Percentiles rank a stretch among this genome's conserved stretches.
These are phyloP conservation scores for Brassica juncea DNA, from an alignment of 345 rosid species.

Conservation along the genomic window DNA sequence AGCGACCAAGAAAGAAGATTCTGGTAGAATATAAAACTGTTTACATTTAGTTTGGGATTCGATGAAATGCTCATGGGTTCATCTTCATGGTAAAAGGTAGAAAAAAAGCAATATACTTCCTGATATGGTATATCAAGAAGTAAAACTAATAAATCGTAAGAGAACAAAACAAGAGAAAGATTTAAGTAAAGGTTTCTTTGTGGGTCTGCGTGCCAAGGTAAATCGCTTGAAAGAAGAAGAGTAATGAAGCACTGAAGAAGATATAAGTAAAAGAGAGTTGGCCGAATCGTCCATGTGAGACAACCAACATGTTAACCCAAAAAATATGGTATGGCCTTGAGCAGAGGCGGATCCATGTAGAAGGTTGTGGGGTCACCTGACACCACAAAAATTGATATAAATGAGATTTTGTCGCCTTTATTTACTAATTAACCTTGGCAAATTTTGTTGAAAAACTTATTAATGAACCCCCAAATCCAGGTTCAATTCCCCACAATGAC, in stretches of 20 bases:
- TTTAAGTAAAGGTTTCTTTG: background rate
- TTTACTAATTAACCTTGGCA: too few relatives aligned
- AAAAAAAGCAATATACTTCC: background rate
- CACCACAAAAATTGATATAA: too few relatives aligned
- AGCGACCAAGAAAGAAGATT: background rate
- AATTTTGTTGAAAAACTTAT: too few relatives aligned
- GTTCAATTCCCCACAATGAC: too few relatives aligned
- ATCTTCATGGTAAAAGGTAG: background rate
- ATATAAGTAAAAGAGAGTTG: slow-evolving; percentile 5
- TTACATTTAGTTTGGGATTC: background rate
- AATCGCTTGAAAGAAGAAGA: background rate
- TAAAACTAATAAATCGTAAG: background rate
- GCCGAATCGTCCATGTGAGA: too few relatives aligned
- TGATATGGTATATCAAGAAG: background rate
- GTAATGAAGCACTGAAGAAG: background rate
- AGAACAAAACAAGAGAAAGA: background rate
- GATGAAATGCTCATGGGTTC: slow-evolving; percentile 5
- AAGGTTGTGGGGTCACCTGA: too few relatives aligned
- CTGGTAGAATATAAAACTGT: background rate
- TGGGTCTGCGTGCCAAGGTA: slow-evolving; percentile 11
- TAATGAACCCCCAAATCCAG: too few relatives aligned
- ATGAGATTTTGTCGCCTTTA: too few relatives aligned
- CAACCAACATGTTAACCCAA: too few relatives aligned
- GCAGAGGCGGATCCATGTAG: too few relatives aligned
- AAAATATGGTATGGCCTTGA: too few relatives aligned